These are phyloP conservation scores for Cyberlindnera misumaiensis DNA, from an alignment of 805 yeast genomes.

Conservation along the genomic window DNA sequence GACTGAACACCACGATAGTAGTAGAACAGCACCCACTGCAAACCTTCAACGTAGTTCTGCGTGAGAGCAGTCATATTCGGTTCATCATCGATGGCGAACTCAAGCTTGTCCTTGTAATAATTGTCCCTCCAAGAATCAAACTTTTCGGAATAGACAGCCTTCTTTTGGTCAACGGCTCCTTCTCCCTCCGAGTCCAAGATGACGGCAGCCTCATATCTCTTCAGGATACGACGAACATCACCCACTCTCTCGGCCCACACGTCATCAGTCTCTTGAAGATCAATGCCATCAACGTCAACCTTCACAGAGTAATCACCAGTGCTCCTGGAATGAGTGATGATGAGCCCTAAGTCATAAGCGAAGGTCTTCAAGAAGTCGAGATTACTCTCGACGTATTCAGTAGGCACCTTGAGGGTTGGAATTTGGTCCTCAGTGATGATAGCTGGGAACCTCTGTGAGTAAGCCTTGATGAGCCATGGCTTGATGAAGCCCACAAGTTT, in stretches of 20 bases:
- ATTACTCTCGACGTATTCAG: conserved; percentile 32
- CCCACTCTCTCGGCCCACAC: conserved; percentile 49
- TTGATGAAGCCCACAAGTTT: conserved; percentile 53
- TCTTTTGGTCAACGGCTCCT: conserved; percentile 38
- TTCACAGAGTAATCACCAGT: conserved; percentile 50
- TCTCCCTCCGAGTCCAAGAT: conserved; percentile 53
- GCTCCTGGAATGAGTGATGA: conserved; percentile 57
- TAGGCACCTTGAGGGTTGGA: conserved; percentile 41
- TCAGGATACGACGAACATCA: conserved; percentile 47
- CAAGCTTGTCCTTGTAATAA: conserved; percentile 80
- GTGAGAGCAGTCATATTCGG: conserved; percentile 57
- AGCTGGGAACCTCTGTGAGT: conserved; percentile 25
- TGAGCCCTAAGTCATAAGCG: conserved; percentile 60
- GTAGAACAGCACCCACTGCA: conserved; percentile 93
- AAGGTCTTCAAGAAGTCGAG: conserved; percentile 56
- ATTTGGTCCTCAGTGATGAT: conserved; percentile 26
- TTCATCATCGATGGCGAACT: conserved; percentile 51
- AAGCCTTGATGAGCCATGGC: conserved; percentile 38
- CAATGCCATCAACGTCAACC: conserved; percentile 68
- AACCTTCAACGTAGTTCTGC: conserved; percentile 83
- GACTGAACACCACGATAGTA: conserved; percentile 88
- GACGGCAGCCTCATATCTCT: conserved; percentile 57
- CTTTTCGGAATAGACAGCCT: conserved; percentile 62
- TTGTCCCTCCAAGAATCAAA: conserved; percentile 76
- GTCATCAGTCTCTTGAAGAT: conserved; percentile 60